These are phyloP conservation scores for Naegleria fowleri DNA, from an alignment of 208 protist genomes.

Conservation along the genomic window DNA sequence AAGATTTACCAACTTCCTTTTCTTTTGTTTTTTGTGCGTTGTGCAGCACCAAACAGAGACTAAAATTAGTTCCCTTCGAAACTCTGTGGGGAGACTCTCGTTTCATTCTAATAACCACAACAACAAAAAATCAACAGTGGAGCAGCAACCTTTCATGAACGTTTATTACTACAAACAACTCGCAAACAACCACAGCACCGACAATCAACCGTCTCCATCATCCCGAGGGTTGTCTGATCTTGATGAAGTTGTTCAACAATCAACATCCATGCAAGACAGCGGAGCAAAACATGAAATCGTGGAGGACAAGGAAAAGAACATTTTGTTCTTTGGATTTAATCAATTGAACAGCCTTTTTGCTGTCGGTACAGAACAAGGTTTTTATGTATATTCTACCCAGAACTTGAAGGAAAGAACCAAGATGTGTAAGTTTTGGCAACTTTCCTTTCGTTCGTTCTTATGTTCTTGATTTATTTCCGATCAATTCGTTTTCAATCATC, in stretches of 20 bases:
- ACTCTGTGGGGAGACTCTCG: no score
- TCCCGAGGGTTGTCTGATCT: not conserved
- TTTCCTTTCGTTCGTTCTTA: no score
- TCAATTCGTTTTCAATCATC: not conserved
- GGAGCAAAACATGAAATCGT: not conserved
- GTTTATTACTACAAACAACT: not conserved
- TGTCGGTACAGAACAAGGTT: slow-evolving; percentile 20
- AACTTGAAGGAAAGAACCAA: not conserved
- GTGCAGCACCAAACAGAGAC: no score
- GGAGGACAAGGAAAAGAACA: not conserved
- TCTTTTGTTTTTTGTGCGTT: no score
- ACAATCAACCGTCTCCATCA: not conserved
- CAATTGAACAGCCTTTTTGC: not conserved
- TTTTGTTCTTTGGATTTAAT: slow-evolving; percentile 16
- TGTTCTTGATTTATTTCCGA: not conserved
- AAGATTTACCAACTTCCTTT: no score
- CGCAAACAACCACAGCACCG: not conserved
- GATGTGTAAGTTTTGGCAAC: not conserved
- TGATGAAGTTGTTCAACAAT: not conserved
- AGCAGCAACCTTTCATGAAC: not conserved
- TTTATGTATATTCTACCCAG: not conserved
- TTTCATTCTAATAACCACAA: no score
- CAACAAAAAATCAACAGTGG: no score
- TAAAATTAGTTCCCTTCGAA: no score
- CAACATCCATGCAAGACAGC: not conserved